Percentiles rank a stretch among this genome's conserved stretches.
Evolutionary conservation across 305 asterid species (phyloP).

Genomic region (Caryopteris hybrid): DNA sequence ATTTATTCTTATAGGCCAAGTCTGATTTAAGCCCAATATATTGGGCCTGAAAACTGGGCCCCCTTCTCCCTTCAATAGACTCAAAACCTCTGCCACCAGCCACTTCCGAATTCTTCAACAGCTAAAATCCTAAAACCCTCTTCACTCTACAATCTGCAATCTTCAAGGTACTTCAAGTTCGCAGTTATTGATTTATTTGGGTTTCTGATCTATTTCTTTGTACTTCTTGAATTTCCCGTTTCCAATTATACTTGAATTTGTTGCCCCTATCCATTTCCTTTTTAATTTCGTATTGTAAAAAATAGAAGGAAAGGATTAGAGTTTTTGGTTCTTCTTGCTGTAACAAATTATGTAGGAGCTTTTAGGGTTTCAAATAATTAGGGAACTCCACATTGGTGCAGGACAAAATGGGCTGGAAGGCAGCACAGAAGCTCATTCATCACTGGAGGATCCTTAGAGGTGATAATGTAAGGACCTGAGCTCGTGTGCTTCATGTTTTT

Average conservation of each 20-base stretch:
- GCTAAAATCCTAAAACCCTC: conserved; percentile 27
- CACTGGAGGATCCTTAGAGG: conserved; percentile 94
- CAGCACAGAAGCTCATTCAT: conserved; percentile 84
- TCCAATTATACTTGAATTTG: not conserved
- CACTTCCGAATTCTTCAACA: not conserved
- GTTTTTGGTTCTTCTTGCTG: not conserved
- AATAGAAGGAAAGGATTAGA: not conserved
- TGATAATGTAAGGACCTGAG: conserved; percentile 61
- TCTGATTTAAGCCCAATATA: conserved; percentile 6
- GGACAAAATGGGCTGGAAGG: conserved; percentile 84
- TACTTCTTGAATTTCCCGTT: not conserved
- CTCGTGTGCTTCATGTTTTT: not conserved
- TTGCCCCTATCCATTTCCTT: not conserved
- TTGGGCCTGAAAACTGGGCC: not conserved
- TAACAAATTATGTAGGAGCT: not conserved
- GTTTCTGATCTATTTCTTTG: not conserved
- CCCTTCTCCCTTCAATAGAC: not conserved
- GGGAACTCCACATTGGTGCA: not conserved
- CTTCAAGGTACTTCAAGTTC: conserved; percentile 13
- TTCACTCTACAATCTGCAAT: conserved; percentile 8
- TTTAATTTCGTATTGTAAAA: not conserved
- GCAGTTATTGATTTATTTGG: not conserved
- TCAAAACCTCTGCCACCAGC: conserved; percentile 3
- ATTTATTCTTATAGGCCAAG: conserved; percentile 1
- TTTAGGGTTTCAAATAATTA: conserved; percentile 3